Percentiles rank a stretch among this genome's conserved stretches.
Conservation (phyloP, 495 filamentous ascomycete genomes). For the Neurospora terricola region DNA sequence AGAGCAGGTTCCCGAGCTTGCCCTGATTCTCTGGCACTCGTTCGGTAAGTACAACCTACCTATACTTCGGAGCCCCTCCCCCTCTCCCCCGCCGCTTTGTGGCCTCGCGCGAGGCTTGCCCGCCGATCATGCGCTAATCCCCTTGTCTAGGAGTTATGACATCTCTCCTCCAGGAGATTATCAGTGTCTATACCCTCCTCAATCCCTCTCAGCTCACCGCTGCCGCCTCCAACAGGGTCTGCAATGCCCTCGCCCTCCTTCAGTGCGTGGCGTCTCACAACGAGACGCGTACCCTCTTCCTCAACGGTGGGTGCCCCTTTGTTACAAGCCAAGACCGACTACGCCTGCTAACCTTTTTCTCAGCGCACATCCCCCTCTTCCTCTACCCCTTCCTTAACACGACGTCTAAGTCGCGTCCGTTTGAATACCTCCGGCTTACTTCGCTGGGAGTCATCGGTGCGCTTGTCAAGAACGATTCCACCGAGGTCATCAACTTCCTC, state of each 20-base stretch:
- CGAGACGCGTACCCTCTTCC: constrained; percentile 85
- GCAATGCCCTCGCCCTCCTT: constrained; percentile 91
- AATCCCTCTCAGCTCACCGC: constrained; percentile 96
- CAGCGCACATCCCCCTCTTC: constrained; percentile 97
- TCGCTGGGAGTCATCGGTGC: constrained; percentile 98
- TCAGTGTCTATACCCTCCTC: constrained; percentile 92
- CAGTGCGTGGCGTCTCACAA: constrained; percentile 98
- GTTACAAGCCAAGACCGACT: neutral
- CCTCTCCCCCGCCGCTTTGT: neutral
- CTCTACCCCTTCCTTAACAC: constrained; percentile 99
- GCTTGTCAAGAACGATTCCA: constrained; percentile 96
- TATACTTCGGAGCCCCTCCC: neutral
- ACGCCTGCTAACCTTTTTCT: constrained; percentile 9
- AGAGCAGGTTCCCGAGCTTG: constrained; percentile 94
- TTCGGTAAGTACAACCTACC: constrained; percentile 57
- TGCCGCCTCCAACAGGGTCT: constrained; percentile 92
- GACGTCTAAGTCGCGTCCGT: constrained; percentile 94
- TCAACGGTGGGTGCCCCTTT: constrained; percentile 57
- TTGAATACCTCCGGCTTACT: constrained; percentile 95
- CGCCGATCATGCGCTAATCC: constrained; percentile 7
- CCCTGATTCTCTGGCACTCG: constrained; percentile 95
- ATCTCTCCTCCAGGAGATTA: constrained; percentile 93
- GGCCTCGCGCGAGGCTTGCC: constrained; percentile 6
- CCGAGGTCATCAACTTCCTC: constrained; percentile 97
- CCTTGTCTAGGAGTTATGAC: constrained; percentile 80